Evolutionary conservation across 768 basidiomycete species (phyloP).

Genomic region (Tulasnella calospora): DNA sequence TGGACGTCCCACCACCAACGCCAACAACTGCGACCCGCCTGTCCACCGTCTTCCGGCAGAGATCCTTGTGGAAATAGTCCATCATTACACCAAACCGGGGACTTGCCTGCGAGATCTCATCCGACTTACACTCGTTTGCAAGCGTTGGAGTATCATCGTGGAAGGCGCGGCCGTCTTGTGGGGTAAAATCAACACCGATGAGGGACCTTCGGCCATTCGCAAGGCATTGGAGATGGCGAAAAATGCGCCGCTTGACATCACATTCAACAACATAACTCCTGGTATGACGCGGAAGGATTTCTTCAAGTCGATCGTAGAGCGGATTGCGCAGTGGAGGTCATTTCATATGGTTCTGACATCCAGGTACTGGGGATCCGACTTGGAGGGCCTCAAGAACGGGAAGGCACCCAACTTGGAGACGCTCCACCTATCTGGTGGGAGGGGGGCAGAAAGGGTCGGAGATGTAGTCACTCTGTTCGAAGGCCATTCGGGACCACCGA

Average conservation of each 20-base stretch:
- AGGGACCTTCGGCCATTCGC: neutral
- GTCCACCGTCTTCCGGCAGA: neutral
- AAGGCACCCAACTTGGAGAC: neutral
- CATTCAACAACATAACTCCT: neutral
- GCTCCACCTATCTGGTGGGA: neutral
- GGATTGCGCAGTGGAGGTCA: neutral
- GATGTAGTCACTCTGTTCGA: neutral
- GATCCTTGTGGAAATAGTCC: neutral
- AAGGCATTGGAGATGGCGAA: neutral
- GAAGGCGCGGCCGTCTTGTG: neutral
- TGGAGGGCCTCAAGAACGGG: neutral
- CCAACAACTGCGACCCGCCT: neutral
- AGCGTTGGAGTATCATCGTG: neutral
- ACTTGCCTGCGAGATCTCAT: neutral
- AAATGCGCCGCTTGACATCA: neutral
- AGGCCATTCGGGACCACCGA: neutral
- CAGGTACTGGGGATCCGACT: neutral
- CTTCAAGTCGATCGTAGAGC: neutral
- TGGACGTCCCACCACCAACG: neutral
- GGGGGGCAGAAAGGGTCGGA: no score
- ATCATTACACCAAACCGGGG: neutral
- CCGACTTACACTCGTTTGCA: neutral
- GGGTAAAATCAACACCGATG: neutral
- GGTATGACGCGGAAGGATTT: neutral
- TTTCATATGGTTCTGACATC: neutral